phyloP scores from a whole-genome alignment of 2,329 filamentous ascomycete genomes.

The Whalleya microplaca region DNA sequence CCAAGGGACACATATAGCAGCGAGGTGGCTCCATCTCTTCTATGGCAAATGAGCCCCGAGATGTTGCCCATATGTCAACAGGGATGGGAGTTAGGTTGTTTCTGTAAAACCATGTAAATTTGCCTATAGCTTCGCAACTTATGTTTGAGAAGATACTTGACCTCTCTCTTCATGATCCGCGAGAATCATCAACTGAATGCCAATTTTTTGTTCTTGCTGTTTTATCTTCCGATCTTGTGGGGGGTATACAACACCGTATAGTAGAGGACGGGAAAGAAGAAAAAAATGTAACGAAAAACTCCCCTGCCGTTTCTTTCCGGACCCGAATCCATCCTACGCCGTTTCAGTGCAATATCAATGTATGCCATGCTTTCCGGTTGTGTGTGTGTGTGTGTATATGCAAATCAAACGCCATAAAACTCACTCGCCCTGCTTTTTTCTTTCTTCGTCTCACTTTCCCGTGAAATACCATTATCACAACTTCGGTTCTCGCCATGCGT shows the following conservation, averaged over 20 bases:
- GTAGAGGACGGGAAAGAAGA: conserved; percentile 15
- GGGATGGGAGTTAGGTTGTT: neutral
- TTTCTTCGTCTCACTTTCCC: neutral
- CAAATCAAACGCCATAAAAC: conserved; percentile 12
- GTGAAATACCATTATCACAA: neutral
- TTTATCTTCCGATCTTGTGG: conserved; percentile 23
- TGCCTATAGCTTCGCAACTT: neutral
- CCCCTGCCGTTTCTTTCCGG: conserved; percentile 14
- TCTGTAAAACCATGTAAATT: neutral
- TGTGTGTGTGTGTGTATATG: too few species aligned
- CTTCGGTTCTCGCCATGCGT: conserved; percentile 2
- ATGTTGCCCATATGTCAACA: neutral
- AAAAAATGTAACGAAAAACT: conserved; percentile 16
- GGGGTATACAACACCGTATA: conserved; percentile 20
- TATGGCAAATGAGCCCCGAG: neutral
- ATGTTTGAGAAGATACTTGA: neutral
- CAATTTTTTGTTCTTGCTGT: conserved; percentile 17
- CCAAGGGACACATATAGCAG: neutral
- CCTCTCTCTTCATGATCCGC: neutral
- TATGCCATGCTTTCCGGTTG: conserved; percentile 17
- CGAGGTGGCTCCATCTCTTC: too few species aligned
- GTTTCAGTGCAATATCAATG: conserved; percentile 21
- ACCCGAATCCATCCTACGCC: conserved; percentile 27
- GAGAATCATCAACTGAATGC: conserved; percentile 11
- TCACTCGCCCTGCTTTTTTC: neutral